These are phyloP conservation scores for Scheffersomyces parashehatae DNA, from an alignment of 1,139 yeast genomes.

Conservation along the genomic window DNA sequence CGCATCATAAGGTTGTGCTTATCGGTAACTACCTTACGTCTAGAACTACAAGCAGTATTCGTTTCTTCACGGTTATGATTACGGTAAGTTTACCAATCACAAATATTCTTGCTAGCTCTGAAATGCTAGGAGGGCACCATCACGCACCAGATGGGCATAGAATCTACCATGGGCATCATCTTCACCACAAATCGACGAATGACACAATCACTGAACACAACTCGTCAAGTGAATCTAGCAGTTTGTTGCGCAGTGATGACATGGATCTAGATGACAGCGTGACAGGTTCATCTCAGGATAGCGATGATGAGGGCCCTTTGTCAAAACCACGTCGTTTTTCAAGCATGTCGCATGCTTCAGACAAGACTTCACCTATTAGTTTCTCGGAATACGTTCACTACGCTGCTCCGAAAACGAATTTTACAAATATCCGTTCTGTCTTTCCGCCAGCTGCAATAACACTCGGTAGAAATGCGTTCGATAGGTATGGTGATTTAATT, in stretches of 20 bases:
- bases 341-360: slow-evolving; percentile 12
- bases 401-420: slow-evolving; percentile 67
- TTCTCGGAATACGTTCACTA: slow-evolving; percentile 76
- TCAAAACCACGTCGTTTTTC: slow-evolving; percentile 17
- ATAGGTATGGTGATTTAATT: slow-evolving; percentile 60
- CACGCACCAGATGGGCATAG: slow-evolving; percentile 23
- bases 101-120: slow-evolving; percentile 53
- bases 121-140: slow-evolving; percentile 29
- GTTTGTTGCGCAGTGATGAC: slow-evolving; percentile 14
- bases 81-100: slow-evolving; percentile 68
- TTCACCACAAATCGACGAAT: slow-evolving; percentile 8
- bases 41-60: slow-evolving; percentile 51
- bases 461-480: slow-evolving; percentile 71
- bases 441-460: slow-evolving; percentile 79
- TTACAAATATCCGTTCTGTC: slow-evolving; percentile 65
- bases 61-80: slow-evolving; percentile 57
- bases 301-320: slow-evolving; percentile 9
- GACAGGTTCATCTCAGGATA: slow-evolving; percentile 10
- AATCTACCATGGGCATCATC: slow-evolving; percentile 6
- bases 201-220: not conserved
- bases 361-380: slow-evolving; percentile 25
- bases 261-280: slow-evolving; percentile 17
- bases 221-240: slow-evolving; percentile 14
- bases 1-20: slow-evolving; percentile 67
- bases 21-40: slow-evolving; percentile 55